Evolutionary conservation across 2,329 filamentous ascomycete genomes (phyloP).

Genomic region (Tolypocladium tundrense): DNA sequence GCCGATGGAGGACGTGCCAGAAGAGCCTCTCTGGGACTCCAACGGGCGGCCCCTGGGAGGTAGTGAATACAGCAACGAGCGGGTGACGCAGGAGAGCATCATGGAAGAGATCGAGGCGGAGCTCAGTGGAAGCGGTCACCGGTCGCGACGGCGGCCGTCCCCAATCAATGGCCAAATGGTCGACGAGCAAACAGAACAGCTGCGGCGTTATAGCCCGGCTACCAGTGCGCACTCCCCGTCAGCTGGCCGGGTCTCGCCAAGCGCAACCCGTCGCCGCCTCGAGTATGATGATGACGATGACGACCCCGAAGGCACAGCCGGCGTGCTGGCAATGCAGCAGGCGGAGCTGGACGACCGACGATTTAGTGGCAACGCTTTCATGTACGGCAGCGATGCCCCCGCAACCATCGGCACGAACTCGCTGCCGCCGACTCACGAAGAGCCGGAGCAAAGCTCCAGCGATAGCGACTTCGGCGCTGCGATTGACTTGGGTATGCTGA

Average conservation of each 20-base stretch:
- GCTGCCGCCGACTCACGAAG: conserved; percentile 38
- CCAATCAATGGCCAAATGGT: conserved; percentile 35
- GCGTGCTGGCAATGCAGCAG: conserved; percentile 71
- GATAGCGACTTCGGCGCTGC: conserved; percentile 58
- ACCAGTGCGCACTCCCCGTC: conserved; percentile 31
- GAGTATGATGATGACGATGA: conserved; percentile 58
- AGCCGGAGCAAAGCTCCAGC: conserved; percentile 37
- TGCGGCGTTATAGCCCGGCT: conserved; percentile 38
- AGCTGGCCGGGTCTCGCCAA: conserved; percentile 8
- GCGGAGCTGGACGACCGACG: conserved; percentile 68
- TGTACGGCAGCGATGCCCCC: conserved; percentile 9
- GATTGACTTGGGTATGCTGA: conserved; percentile 65
- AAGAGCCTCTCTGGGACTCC: conserved; percentile 29
- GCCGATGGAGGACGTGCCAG: conserved; percentile 33
- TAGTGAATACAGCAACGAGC: conserved; percentile 24
- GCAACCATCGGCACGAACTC: conserved; percentile 14
- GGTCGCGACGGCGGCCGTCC: conserved; percentile 25
- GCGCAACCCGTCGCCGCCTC: background rate
- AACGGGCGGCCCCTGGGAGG: conserved; percentile 17
- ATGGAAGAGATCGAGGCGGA: conserved; percentile 50
- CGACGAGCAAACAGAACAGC: conserved; percentile 33
- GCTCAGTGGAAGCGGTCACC: conserved; percentile 25
- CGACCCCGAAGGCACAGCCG: conserved; percentile 78
- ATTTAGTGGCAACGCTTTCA: conserved; percentile 22
- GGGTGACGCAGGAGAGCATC: conserved; percentile 38